Evolutionary conservation across 2,329 filamentous ascomycete species (phyloP).

Genomic region (Monilinia fructicola): DNA sequence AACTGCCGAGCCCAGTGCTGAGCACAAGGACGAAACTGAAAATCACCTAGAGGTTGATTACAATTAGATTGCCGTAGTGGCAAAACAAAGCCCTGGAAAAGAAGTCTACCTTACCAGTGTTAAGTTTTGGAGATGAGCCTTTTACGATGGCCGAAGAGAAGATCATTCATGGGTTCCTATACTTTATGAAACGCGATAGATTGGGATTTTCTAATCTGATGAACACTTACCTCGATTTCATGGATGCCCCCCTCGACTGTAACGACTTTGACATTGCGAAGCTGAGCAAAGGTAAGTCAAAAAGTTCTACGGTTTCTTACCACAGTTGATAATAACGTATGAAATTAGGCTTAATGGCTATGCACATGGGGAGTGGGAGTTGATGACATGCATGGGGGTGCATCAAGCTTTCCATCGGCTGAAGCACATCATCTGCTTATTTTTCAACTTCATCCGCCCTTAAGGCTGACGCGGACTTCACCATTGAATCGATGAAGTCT

Average conservation of each 20-base stretch:
- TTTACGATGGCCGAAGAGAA: neutral
- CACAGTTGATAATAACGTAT: neutral
- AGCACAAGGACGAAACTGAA: neutral
- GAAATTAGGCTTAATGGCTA: neutral
- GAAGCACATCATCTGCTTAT: neutral
- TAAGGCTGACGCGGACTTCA: neutral
- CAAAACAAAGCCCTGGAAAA: neutral
- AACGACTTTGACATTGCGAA: neutral
- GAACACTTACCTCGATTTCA: neutral
- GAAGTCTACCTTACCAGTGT: neutral
- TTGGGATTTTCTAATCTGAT: neutral
- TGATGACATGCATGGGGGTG: too few relatives aligned
- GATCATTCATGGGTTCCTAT: neutral
- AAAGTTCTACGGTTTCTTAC: neutral
- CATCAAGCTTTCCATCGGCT: too few relatives aligned
- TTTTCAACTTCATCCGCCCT: neutral
- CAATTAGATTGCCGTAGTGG: neutral
- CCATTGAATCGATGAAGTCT: fast-evolving
- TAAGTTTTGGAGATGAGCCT: neutral
- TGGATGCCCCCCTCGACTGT: neutral
- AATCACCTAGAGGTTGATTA: neutral
- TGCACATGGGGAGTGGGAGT: neutral
- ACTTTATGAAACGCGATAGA: neutral
- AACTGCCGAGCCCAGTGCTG: neutral
- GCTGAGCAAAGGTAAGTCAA: neutral